Evolutionary conservation across 805 yeast genomes (phyloP), one percentile per base, ranked within the genome.

Genomic region (Saccharomycopsis schoenii): DNA sequence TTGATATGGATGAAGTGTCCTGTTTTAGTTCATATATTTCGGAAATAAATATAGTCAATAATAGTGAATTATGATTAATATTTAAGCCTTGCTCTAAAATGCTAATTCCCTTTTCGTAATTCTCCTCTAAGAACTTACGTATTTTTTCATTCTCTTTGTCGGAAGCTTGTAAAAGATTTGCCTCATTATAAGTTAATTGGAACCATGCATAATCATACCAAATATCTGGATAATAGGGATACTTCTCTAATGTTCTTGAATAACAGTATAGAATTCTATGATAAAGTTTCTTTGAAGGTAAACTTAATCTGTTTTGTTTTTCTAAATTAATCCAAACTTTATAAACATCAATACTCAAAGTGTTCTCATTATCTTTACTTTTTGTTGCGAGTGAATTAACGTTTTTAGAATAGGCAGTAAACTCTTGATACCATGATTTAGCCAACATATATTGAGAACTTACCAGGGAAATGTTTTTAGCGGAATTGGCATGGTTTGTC

Each of bases 371-470:
- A 36, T 68, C 69, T 15, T 67, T 58, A 40, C 70, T 60, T 41
- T 67, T 66, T 5, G 68, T 64, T 12, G 47, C 19, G 10, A 42
- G 54, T 12, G 21, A 52, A 12, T 17, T 75, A 10, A 88, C 68
- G 21, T 79, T 81, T 42, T 74, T 73, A 0, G 89, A 82, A 2
- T 86, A 65, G 64, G 82, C 81, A 12, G 78, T 76, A 80, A 90
- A 82, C 68, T 89, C 96, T 51, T 82, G 83, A 63, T 83, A 82
- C 74, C 88, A 78, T 0, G 94, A 80, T 64, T 97, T 79, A 1
- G 97, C 92, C 65, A 81, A 83, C 97, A 93, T 89, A 70, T 91
- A 94, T 14, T 83, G 86, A 2, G 88, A 84, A 12, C 96, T 87
- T 63, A 83, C 79, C 67, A 92, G 97, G 54, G 88, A 84, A 59